Base-by-base conservation (phyloP, 1,284 basidiomycete genomes). In the Ustanciosporium gigantosporum region DNA sequence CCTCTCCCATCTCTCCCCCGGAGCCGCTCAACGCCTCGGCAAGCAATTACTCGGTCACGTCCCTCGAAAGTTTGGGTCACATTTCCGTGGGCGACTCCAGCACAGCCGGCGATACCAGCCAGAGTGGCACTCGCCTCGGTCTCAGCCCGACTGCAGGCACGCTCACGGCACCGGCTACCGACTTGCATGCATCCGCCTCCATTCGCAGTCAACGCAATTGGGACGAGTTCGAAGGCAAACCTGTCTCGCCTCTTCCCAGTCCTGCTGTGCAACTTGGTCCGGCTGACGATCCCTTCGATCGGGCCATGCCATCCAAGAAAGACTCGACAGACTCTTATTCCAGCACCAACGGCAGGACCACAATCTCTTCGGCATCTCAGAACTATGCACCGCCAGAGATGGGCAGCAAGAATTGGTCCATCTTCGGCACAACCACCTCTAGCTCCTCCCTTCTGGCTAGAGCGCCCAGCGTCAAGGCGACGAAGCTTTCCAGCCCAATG, bases 201-300 rank as follows among this genome's bases (percentile, higher is more conserved):
- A 61, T 70, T 13, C 68, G 72, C 21, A 70, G 68, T 36, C 43
- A 59, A 46, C 57, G 71, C 20, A 71, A 66, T 24, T 74, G 72
- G 73, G 71, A 64, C 36, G 64, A 74, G 31, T 74, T 76, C 29
- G 68, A 74, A 27, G 73, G 73, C 20, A 66, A 72, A 24, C 66
- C 70, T 16, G 55, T 76, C n/a, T 62, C 66, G 38, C 70, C 73
- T 4, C 49, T 76, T 25, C 73, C 73, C 7, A 71, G 68, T 44
- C 73, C 73, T 3, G 56, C 64, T 14, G 47, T 60, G 6, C 38
- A 47, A 14, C 23, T 37, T 36, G 57, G 52, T 20, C 45, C 48
- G 36, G 39, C 66, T 16, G 23, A 19, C n/a, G 50, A 64, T 32
- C 57, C 58, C 49, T 64, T 64, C 22, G 60, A 64, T 25, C 41